Evolutionary conservation across 371 early-diverging fungal genomes (phyloP).

Genomic region (Mortierella sp.): DNA sequence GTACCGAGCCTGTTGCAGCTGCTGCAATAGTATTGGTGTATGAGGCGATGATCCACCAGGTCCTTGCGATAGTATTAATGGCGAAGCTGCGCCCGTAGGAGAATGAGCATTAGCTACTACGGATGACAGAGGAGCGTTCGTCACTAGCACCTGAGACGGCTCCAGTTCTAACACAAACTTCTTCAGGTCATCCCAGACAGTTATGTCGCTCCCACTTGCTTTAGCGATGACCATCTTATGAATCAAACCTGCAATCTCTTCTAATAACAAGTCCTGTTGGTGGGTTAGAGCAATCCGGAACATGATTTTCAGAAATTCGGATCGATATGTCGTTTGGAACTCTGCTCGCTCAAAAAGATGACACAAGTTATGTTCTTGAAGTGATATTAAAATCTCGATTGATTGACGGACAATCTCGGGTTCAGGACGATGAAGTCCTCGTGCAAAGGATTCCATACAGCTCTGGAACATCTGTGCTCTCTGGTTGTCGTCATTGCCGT

Average conservation of each 20-base stretch:
- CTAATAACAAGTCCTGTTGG: slow-evolving; percentile 41
- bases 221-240: slow-evolving; percentile 33
- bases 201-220: slow-evolving; percentile 15
- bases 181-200: slow-evolving; percentile 43
- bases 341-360: slow-evolving; percentile 45
- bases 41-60: neutral
- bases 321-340: slow-evolving; percentile 31
- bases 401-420: slow-evolving; percentile 43
- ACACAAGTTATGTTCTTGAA: slow-evolving; percentile 32
- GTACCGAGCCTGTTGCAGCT: slow-evolving; percentile 6
- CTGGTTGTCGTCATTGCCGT: slow-evolving; percentile 1
- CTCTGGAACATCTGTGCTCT: slow-evolving; percentile 29
- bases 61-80: neutral
- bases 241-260: slow-evolving; percentile 40
- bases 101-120: neutral
- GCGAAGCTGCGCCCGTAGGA: slow-evolving; percentile 4
- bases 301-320: slow-evolving; percentile 40
- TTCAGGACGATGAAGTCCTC: slow-evolving; percentile 38
- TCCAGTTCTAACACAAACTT: slow-evolving; percentile 32
- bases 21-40: neutral
- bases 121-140: neutral
- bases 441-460: slow-evolving; percentile 45
- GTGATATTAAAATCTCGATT: slow-evolving; percentile 25
- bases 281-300: slow-evolving; percentile 30
- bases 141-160: slow-evolving; percentile 21